These are phyloP conservation scores for Ophiostoma ulmi DNA, from an alignment of 2,329 filamentous ascomycete genomes.

Conservation along the genomic window DNA sequence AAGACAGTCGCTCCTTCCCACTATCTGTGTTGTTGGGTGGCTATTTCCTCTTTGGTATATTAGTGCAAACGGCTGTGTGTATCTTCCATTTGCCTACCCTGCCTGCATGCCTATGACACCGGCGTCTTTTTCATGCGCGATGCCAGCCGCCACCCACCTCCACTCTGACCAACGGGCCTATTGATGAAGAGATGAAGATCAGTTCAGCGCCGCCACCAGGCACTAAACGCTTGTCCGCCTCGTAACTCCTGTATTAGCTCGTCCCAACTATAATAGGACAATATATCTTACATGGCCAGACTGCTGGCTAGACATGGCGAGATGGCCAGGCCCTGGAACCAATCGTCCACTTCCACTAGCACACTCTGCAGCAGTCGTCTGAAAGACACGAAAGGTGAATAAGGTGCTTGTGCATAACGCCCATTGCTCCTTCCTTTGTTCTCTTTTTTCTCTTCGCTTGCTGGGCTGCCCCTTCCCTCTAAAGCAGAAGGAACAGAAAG, in stretches of 20 bases:
- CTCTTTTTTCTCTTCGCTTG: slow-evolving; percentile 13
- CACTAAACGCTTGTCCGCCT: background rate
- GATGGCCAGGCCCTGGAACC: slow-evolving; percentile 16
- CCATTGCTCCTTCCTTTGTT: slow-evolving; percentile 22
- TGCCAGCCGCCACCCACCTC: slow-evolving; percentile 28
- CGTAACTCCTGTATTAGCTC: background rate
- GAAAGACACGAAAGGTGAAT: background rate
- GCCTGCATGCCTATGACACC: slow-evolving; percentile 10
- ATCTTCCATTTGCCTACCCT: background rate
- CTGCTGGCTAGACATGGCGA: background rate
- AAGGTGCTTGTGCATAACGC: slow-evolving; percentile 20
- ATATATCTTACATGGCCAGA: background rate
- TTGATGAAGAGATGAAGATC: slow-evolving; percentile 16
- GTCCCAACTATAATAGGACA: background rate
- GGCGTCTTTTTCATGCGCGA: slow-evolving; percentile 21
- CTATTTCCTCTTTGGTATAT: slow-evolving; percentile 24
- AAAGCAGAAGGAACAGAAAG: slow-evolving; percentile 6
- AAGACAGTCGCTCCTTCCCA: slow-evolving; percentile 7
- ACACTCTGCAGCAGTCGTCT: slow-evolving; percentile 24
- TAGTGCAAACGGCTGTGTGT: slow-evolving; percentile 18
- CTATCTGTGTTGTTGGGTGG: background rate
- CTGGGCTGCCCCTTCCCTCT: slow-evolving; percentile 23
- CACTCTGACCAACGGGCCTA: slow-evolving; percentile 20
- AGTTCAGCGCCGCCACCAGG: background rate
- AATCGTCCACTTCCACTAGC: slow-evolving; percentile 25